These are phyloP conservation scores for Plasmodium gonderi DNA, from an alignment of 169 alveolate genomes.

Conservation along the genomic window DNA sequence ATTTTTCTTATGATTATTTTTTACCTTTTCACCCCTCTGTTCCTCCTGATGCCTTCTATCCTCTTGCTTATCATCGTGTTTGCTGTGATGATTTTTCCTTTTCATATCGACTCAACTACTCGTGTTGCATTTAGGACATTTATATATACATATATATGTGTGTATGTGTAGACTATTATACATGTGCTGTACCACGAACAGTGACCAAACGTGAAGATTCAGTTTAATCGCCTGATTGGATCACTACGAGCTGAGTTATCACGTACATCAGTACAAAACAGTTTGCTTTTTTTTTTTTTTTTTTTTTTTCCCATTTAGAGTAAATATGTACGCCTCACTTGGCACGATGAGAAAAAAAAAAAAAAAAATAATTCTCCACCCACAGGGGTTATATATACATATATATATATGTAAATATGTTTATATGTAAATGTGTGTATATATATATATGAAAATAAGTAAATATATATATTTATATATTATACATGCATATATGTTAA, in stretches of 20 bases:
- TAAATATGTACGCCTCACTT: too few species aligned
- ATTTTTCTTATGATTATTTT: slow-evolving; percentile 3
- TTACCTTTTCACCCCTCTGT: slow-evolving; percentile 36
- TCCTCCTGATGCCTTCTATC: not conserved
- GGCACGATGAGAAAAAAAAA: too few species aligned
- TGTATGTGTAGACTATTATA: too few species aligned
- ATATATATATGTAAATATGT: too few species aligned
- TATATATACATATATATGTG: not conserved
- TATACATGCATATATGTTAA: not conserved
- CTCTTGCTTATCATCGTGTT: slow-evolving; percentile 1
- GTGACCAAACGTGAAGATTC: not conserved
- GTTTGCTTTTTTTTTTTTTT: not conserved
- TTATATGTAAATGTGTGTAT: too few species aligned
- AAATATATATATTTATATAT: too few species aligned
- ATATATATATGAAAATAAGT: too few species aligned
- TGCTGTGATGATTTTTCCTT: slow-evolving; percentile 20
- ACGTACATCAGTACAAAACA: not conserved
- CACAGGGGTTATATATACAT: too few species aligned
- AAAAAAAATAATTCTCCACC: too few species aligned
- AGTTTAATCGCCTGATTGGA: not conserved
- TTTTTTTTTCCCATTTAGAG: not conserved
- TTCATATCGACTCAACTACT: not conserved
- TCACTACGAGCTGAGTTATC: not conserved
- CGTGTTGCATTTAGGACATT: not conserved
- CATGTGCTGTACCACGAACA: not conserved